Conservation (phyloP, 2,329 filamentous ascomycete species). For the Aspergillus sojae region DNA sequence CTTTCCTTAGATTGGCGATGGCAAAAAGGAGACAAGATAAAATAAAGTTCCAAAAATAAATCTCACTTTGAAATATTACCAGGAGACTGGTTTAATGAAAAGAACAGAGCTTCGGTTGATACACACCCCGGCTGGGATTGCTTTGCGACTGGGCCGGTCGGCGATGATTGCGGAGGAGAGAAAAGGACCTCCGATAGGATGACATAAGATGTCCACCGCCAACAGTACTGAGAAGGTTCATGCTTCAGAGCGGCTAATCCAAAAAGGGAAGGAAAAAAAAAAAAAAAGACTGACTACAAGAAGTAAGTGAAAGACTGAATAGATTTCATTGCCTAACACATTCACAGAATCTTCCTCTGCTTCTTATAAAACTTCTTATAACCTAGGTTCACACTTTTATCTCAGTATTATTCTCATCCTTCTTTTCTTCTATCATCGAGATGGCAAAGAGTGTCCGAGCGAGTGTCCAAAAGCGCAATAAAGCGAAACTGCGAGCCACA, state of each 20-base stretch:
- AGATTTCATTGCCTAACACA: neutral
- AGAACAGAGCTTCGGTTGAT: neutral
- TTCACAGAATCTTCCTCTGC: neutral
- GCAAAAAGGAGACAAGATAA: neutral
- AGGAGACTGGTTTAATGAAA: neutral
- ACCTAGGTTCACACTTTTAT: neutral
- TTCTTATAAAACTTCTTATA: neutral
- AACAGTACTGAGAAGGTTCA: neutral
- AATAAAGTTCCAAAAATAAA: neutral
- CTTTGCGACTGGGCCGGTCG: constrained; percentile 9
- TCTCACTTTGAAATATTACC: neutral
- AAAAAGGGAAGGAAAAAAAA: neutral
- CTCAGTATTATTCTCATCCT: neutral
- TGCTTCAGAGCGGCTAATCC: neutral
- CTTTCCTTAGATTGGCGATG: neutral
- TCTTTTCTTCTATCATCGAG: constrained; percentile 26
- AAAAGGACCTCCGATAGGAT: constrained; percentile 28
- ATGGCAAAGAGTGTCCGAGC: constrained; percentile 91
- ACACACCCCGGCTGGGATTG: constrained; percentile 5
- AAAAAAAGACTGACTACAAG: neutral
- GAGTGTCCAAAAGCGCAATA: constrained; percentile 80
- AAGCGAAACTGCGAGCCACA: constrained; percentile 73
- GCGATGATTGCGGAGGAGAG: constrained; percentile 23
- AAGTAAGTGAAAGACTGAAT: neutral
- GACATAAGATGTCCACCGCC: constrained; percentile 33